A percentile compares a stretch with the other conserved stretches of the same genome.
These are phyloP conservation scores for Mycena indigotica DNA, from an alignment of 768 basidiomycete genomes.

Conservation along the genomic window DNA sequence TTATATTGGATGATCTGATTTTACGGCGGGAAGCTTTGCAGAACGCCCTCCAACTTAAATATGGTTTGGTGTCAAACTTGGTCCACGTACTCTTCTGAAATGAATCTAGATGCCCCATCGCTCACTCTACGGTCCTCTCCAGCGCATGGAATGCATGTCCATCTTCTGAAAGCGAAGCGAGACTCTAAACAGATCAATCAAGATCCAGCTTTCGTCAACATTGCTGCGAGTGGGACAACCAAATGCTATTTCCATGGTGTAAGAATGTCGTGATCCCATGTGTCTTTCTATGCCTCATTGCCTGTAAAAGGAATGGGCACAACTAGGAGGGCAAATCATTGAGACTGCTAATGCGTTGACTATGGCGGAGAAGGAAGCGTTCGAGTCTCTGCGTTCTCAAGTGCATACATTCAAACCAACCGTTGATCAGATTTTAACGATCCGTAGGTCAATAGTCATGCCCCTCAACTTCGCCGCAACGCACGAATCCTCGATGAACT, in stretches of 20 bases:
- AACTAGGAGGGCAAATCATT: slow-evolving; percentile 67
- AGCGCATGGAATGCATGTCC: slow-evolving; percentile 74
- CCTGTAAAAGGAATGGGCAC: slow-evolving; percentile 65
- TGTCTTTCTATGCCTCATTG: neutral
- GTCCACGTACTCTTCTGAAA: too few species aligned
- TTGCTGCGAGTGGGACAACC: slow-evolving; percentile 67
- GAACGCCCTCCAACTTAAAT: slow-evolving; percentile 50
- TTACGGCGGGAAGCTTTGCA: slow-evolving; percentile 56
- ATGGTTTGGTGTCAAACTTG: slow-evolving; percentile 46
- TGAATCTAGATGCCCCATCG: slow-evolving; percentile 75
- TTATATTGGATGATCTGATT: slow-evolving; percentile 45
- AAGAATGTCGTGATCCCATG: slow-evolving; percentile 13
- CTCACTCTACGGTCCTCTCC: slow-evolving; percentile 70
- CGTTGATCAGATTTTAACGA: slow-evolving; percentile 3
- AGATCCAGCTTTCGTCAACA: slow-evolving; percentile 53
- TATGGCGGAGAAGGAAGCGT: slow-evolving; percentile 70
- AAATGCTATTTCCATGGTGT: slow-evolving; percentile 71
- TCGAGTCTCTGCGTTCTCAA: slow-evolving; percentile 67
- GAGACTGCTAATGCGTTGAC: slow-evolving; percentile 56
- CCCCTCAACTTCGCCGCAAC: slow-evolving; percentile 65
- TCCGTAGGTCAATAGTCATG: slow-evolving; percentile 72
- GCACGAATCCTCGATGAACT: slow-evolving; percentile 83
- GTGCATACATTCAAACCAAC: slow-evolving; percentile 36
- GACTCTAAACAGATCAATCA: slow-evolving; percentile 53
- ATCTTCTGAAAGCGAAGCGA: slow-evolving; percentile 64